Conservation (phyloP, 768 basidiomycete genomes). For the Favolaschia claudopus region DNA sequence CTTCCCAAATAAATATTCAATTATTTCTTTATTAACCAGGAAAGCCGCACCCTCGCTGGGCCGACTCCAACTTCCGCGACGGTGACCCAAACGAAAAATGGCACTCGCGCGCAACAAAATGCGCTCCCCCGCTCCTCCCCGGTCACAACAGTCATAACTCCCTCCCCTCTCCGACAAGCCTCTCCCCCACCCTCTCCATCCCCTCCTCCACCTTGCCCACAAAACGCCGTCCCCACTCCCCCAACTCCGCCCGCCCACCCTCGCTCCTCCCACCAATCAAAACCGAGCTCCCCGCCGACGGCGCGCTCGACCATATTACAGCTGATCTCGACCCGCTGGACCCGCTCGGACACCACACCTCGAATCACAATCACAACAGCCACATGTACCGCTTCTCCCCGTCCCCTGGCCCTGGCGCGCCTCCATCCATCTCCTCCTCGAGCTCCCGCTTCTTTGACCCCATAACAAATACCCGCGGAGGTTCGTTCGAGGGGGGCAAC, state of each 20-base stretch:
- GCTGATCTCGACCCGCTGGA: no score
- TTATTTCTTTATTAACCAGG: constrained; percentile 32
- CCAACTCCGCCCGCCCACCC: constrained; percentile 2
- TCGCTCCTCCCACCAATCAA: constrained; percentile 58
- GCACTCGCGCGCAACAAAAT: constrained; percentile 85
- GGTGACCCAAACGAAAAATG: constrained; percentile 86
- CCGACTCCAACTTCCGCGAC: constrained; percentile 78
- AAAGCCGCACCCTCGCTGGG: constrained; percentile 89
- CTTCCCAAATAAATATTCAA: neutral
- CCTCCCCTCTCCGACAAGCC: no score
- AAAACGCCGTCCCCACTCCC: constrained; percentile 56
- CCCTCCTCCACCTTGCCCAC: constrained; percentile 43
- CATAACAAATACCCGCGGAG: constrained; percentile 33
- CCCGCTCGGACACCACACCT: no score
- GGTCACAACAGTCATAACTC: constrained; percentile 48
- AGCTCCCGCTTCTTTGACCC: constrained; percentile 33
- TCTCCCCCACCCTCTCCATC: constrained; percentile 37
- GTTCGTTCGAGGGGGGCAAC: neutral
- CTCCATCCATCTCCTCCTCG: constrained; percentile 32
- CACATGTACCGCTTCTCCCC: constrained; percentile 79
- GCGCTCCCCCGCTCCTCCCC: constrained; percentile 47
- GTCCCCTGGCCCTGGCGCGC: constrained; percentile 47
- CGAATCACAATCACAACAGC: no score
- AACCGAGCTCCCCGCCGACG: constrained; percentile 64
- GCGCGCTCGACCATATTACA: constrained; percentile 54